Evolutionary conservation across 148 eudicot genomes (phyloP).

Genomic region (Amaranthus palmeri): DNA sequence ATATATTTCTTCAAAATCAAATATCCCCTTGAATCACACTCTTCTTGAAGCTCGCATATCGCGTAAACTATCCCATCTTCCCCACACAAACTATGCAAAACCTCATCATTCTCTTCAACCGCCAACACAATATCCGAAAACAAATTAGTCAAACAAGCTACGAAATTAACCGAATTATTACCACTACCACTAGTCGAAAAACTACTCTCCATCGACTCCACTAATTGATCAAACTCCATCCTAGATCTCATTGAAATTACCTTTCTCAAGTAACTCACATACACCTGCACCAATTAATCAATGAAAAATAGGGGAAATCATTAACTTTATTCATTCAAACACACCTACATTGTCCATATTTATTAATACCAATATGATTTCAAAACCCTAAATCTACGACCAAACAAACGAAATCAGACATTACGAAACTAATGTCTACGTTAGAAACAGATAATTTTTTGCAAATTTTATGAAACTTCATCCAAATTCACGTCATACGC

Average conservation of each 20-base stretch:
- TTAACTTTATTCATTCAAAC: constrained; percentile 1
- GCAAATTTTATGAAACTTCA: neutral
- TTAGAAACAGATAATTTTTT: neutral
- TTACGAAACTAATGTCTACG: neutral
- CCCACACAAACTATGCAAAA: constrained; percentile 72
- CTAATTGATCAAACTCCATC: constrained; percentile 71
- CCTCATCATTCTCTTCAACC: constrained; percentile 76
- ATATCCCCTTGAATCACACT: constrained; percentile 86
- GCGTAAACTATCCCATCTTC: constrained; percentile 93
- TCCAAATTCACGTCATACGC: neutral
- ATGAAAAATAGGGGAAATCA: neutral
- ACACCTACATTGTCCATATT: neutral
- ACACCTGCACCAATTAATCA: constrained; percentile 44
- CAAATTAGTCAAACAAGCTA: constrained; percentile 76
- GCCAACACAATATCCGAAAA: constrained; percentile 90
- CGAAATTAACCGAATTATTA: constrained; percentile 51
- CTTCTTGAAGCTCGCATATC: constrained; percentile 89
- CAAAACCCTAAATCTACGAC: neutral
- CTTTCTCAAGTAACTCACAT: constrained; percentile 79
- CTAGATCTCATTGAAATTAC: constrained; percentile 77
- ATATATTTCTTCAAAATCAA: constrained; percentile 73
- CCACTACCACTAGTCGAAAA: constrained; percentile 16
- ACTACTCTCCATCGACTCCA: constrained; percentile 52
- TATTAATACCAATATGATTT: neutral
- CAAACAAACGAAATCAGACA: neutral